Base-by-base conservation (phyloP, 2,329 filamentous ascomycete genomes). In the Blastomyces parvus region DNA sequence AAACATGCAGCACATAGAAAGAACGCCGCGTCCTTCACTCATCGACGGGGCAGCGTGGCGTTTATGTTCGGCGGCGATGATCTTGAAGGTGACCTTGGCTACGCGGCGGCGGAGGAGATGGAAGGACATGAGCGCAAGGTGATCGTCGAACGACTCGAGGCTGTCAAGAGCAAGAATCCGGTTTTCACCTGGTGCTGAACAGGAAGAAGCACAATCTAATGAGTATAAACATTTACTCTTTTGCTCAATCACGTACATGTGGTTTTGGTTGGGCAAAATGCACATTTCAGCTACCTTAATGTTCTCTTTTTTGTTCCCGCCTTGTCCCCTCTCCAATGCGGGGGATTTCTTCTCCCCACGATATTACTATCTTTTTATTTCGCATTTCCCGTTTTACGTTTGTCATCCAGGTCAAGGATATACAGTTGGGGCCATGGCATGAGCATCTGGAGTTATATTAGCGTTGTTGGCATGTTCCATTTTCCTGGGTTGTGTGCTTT, bases 151-250 rank as follows among this genome's bases (percentile, higher is more conserved):
- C 83, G 94, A 66, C 79, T 99, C 64, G 94, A 99, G 80, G 89
- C 93, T 65, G 94, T 99, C 66, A 97, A 97, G 82, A 90, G 87
- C 73, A 89, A 88, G 74, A 95, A 96, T 73, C 94, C 94, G 1
- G 91, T 99, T 40, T 99, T 99, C 77, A 96, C 90, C 55, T 99
- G 94, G 90, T 99, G 94, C 80, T 97, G 79, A 79, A 63, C 22
- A 3, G n/a, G 38, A 57, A 13, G 3, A 55, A 55, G 8, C 1
- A 11, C 8, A 64, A 58, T 55, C 63, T 56, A 59, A 33, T n/a
- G 36, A 38, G 11, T 42, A 9, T 53, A 25, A 30, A 17, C 13
- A 25, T 46, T 44, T 55, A 17, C 3, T 11, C 7, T 13, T 13
- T 38, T 38, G 1, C 36, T 38, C 36, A 38, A 11, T 38, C 36